Evolutionary conservation across 208 protist genomes (phyloP).

Genomic region (Acanthamoeba sp.): DNA sequence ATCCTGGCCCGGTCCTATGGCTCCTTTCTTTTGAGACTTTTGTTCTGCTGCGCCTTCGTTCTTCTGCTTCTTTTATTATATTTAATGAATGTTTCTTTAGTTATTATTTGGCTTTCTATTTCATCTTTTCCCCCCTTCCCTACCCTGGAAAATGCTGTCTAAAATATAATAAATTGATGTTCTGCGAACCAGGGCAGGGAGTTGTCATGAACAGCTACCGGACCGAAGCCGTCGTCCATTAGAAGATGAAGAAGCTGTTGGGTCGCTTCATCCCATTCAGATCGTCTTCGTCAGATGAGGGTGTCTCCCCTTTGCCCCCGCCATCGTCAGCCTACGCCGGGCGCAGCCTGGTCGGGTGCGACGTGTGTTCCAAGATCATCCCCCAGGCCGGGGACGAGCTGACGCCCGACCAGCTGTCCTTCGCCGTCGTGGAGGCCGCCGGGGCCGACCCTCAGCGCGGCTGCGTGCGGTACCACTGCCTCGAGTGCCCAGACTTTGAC

Average conservation of each 20-base stretch:
- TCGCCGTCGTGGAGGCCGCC: neutral
- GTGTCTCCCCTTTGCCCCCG: neutral
- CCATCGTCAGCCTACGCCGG: neutral
- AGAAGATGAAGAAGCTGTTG: neutral
- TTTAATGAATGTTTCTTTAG: too few species aligned
- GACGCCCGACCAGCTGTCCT: neutral
- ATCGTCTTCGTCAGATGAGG: neutral
- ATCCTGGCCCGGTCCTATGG: neutral
- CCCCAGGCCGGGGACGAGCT: conserved; percentile 13
- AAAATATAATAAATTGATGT: too few species aligned
- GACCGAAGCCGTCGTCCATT: too few species aligned
- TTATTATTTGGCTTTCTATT: too few species aligned
- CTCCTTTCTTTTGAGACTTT: too few species aligned
- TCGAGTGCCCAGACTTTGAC: conserved; percentile 18
- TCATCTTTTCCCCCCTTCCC: too few species aligned
- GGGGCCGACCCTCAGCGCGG: neutral
- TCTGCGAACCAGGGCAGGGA: too few species aligned
- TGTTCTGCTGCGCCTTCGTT: too few species aligned
- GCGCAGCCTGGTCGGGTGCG: conserved; percentile 16
- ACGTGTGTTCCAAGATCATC: conserved; percentile 29
- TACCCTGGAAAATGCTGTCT: too few species aligned
- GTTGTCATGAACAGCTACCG: too few species aligned
- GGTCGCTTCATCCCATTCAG: neutral
- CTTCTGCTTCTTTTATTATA: too few species aligned
- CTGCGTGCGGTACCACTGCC: conserved; percentile 25